phyloP scores from a whole-genome alignment of 768 basidiomycete species.

The Trametes gibbosa region DNA sequence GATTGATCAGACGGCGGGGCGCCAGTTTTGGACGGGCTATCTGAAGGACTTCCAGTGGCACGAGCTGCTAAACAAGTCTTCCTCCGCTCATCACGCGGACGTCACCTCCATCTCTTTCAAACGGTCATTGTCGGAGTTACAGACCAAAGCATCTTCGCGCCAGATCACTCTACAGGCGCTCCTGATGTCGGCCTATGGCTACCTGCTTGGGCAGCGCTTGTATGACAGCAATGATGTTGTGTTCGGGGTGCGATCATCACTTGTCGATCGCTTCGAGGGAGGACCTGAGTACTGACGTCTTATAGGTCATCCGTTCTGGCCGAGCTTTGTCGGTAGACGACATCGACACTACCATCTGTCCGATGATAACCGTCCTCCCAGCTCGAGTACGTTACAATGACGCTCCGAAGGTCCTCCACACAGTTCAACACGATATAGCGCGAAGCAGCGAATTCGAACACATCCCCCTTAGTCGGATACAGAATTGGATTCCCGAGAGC shows the following conservation, averaged over 20 bases:
- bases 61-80: constrained; percentile 9
- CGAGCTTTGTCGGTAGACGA: constrained; percentile 28
- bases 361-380: constrained; percentile 31
- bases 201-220: constrained; percentile 26
- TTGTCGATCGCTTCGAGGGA: background rate
- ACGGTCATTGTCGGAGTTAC: constrained; percentile 21
- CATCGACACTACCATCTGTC: constrained; percentile 25
- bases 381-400: constrained; percentile 24
- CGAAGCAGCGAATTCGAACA: constrained; percentile 30
- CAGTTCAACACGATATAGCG: constrained; percentile 29
- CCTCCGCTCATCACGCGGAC: constrained; percentile 13
- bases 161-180: constrained; percentile 34
- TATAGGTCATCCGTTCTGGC: constrained; percentile 33
- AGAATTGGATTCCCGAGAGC: constrained; percentile 28
- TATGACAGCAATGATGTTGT: constrained; percentile 27
- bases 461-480: constrained; percentile 30
- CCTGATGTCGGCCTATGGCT: constrained; percentile 29
- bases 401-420: constrained; percentile 18
- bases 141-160: constrained; percentile 21
- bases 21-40: constrained; percentile 26
- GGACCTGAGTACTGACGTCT: background rate
- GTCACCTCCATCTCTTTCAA: constrained; percentile 4
- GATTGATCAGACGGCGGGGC: constrained; percentile 16
- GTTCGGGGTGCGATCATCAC: constrained; percentile 31
- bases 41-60: constrained; percentile 23